A percentile compares a stretch with the other conserved stretches of the same genome.
These are phyloP conservation scores for Ceratocystis huliohia DNA, from an alignment of 2,329 filamentous ascomycete species.

Conservation along the genomic window DNA sequence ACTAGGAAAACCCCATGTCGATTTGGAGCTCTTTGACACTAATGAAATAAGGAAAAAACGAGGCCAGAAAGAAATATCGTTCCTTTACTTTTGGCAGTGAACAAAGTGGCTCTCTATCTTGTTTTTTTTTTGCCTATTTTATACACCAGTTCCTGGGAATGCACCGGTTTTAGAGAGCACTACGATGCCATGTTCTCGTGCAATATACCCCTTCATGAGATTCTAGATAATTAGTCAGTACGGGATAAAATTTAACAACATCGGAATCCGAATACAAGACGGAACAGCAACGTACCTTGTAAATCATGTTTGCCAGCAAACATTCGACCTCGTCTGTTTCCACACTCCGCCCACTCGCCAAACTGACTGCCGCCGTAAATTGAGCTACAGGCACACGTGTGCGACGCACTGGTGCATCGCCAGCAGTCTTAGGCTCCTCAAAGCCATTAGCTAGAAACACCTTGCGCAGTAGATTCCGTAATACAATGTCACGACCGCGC, in stretches of 20 bases:
- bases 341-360: conserved; percentile 54
- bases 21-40: background rate
- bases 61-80: background rate
- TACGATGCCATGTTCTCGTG: conserved; percentile 75
- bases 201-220: conserved; percentile 96
- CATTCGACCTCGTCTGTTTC: conserved; percentile 94
- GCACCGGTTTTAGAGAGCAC: conserved; percentile 87
- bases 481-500: conserved; percentile 75
- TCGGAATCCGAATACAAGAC: background rate
- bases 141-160: conserved; percentile 78
- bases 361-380: conserved; percentile 70
- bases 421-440: conserved; percentile 60
- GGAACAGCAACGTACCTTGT: conserved; percentile 58
- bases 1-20: background rate
- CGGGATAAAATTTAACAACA: too few species aligned
- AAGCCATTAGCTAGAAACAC: conserved; percentile 79
- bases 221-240: conserved; percentile 40
- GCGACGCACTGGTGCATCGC: conserved; percentile 50
- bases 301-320: conserved; percentile 89
- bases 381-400: conserved; percentile 73
- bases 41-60: background rate
- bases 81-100: background rate
- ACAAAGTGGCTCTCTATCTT: background rate
- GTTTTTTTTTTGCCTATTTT: conserved; percentile 15
- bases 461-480: conserved; percentile 84